These are phyloP conservation scores for Scopulariopsis brevicaulis DNA, from an alignment of 2,329 filamentous ascomycete genomes.

Conservation along the genomic window DNA sequence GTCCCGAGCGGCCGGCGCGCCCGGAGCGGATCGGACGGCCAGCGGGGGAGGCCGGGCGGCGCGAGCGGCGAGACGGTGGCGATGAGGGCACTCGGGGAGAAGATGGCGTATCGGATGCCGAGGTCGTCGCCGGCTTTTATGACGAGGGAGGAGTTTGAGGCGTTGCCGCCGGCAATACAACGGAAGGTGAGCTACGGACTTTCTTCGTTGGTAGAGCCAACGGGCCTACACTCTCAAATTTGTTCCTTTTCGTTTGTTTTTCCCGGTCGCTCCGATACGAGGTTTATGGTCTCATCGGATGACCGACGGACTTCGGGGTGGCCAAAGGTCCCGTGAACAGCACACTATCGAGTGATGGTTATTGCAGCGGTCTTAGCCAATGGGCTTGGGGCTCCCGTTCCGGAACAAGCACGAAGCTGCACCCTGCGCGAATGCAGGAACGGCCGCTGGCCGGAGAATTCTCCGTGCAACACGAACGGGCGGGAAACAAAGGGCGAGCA, in stretches of 20 bases:
- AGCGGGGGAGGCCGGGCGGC: neutral
- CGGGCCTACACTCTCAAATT: slow-evolving; percentile 5
- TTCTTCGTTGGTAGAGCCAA: neutral
- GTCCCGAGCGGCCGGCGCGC: neutral
- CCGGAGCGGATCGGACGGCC: neutral
- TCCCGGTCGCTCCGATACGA: neutral
- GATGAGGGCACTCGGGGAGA: neutral
- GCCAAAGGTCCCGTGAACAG: neutral
- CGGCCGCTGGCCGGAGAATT: neutral
- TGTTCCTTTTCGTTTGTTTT: slow-evolving; percentile 1
- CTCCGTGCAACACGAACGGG: no score
- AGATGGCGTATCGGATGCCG: neutral
- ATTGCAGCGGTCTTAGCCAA: neutral
- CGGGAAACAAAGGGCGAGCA: no score
- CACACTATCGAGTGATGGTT: neutral
- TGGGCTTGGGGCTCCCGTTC: neutral
- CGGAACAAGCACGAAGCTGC: neutral
- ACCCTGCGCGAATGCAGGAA: neutral
- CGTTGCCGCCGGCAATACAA: slow-evolving; percentile 40
- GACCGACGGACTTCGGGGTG: neutral
- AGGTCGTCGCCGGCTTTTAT: slow-evolving; percentile 10
- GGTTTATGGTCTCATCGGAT: neutral
- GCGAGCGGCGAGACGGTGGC: neutral
- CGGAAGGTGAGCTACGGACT: slow-evolving; percentile 37
- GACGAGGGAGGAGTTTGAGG: slow-evolving; percentile 32